Conservation (phyloP, 1,139 yeast genomes). For the Nematodospora anomalae region DNA sequence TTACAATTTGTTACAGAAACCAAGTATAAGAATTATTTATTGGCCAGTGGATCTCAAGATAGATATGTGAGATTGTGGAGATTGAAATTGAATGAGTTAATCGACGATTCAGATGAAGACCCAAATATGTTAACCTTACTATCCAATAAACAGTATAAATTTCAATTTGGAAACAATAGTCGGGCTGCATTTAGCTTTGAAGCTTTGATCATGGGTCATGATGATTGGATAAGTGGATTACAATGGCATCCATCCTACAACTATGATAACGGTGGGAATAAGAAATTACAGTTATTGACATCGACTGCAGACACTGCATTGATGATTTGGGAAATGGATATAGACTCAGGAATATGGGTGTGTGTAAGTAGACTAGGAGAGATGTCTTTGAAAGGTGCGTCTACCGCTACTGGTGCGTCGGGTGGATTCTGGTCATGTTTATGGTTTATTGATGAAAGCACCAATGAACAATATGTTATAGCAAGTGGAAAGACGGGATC, state of each 20-base stretch:
- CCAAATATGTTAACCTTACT: conserved; percentile 52
- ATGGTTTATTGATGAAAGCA: conserved; percentile 58
- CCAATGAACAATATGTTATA: conserved; percentile 51
- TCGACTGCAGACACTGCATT: conserved; percentile 93
- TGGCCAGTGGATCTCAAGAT: conserved; percentile 90
- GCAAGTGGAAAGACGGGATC: conserved; percentile 93
- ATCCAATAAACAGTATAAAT: conserved; percentile 64
- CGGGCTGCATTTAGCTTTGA: conserved; percentile 73
- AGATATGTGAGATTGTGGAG: conserved; percentile 88
- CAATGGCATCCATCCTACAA: conserved; percentile 65
- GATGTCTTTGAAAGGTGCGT: conserved; percentile 91
- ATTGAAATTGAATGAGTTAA: conserved; percentile 54
- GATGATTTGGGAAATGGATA: conserved; percentile 95
- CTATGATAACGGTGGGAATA: conserved; percentile 15
- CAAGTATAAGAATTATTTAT: conserved; percentile 50
- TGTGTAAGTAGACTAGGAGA: conserved; percentile 84
- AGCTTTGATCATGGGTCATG: conserved; percentile 95
- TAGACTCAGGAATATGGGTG: conserved; percentile 86
- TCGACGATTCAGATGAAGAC: conserved; percentile 60
- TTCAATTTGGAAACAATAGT: conserved; percentile 32
- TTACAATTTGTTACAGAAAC: conserved; percentile 57
- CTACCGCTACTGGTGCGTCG: conserved; percentile 96
- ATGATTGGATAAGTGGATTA: conserved; percentile 91
- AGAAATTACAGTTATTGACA: conserved; percentile 63
- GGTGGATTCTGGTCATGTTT: conserved; percentile 95